These are phyloP conservation scores for Proliferodiscus dingleyae DNA, from an alignment of 2,329 filamentous ascomycete species.

Conservation along the genomic window DNA sequence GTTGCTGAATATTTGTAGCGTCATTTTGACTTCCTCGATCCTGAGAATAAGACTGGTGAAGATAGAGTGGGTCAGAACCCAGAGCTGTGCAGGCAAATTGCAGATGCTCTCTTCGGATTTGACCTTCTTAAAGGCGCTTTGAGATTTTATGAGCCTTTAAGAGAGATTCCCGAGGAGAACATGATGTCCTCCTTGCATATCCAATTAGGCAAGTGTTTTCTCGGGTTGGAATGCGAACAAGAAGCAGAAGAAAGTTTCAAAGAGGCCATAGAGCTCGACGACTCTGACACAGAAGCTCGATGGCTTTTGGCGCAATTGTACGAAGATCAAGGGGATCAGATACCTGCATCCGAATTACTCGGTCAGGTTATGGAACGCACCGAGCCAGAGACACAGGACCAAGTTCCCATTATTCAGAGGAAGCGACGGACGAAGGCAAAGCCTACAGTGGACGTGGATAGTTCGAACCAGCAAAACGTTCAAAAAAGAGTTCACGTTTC, in stretches of 20 bases:
- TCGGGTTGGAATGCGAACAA: constrained; percentile 55
- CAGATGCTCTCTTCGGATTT: constrained; percentile 50
- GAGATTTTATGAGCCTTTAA: constrained; percentile 52
- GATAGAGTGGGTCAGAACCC: constrained; percentile 59
- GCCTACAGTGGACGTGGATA: too few relatives aligned
- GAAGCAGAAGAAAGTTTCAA: constrained; percentile 76
- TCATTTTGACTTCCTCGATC: constrained; percentile 68
- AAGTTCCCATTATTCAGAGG: constrained; percentile 17
- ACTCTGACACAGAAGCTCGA: constrained; percentile 69
- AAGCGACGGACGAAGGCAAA: constrained; percentile 25
- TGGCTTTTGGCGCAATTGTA: constrained; percentile 81
- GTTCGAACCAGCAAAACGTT: too few relatives aligned
- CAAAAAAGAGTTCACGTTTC: constrained; percentile 20
- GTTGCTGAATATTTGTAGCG: constrained; percentile 37
- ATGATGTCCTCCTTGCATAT: constrained; percentile 40
- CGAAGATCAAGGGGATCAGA: constrained; percentile 65
- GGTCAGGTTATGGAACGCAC: constrained; percentile 66
- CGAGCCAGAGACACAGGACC: constrained; percentile 5
- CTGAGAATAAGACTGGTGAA: constrained; percentile 46
- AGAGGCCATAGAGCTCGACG: constrained; percentile 66
- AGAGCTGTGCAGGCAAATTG: constrained; percentile 73
- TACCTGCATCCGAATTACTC: constrained; percentile 72
- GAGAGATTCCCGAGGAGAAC: constrained; percentile 42
- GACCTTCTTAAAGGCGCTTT: constrained; percentile 50
- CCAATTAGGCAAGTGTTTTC: constrained; percentile 59